These are phyloP conservation scores for Arthrinium puccinioides DNA, from an alignment of 2,329 filamentous ascomycete species.

Conservation along the genomic window DNA sequence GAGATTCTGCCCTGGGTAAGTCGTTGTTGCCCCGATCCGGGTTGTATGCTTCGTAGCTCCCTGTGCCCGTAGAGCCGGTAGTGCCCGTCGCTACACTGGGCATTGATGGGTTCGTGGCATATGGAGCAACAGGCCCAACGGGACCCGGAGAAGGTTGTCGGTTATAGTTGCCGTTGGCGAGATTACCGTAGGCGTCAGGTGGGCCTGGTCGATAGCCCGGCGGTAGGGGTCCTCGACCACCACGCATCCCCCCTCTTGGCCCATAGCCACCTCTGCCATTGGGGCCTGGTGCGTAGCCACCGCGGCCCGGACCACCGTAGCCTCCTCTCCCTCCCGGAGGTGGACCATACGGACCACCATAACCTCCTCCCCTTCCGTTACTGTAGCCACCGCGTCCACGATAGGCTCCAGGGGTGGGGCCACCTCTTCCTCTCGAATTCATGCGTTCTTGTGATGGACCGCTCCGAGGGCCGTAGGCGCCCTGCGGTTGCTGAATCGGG, in stretches of 20 bases:
- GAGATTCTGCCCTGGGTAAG: constrained; percentile 55
- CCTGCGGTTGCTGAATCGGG: constrained; percentile 33
- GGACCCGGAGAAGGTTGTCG: too few species aligned
- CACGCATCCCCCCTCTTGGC: constrained; percentile 24
- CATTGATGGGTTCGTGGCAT: constrained; percentile 29
- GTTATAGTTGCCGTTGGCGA: too few species aligned
- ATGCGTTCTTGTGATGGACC: constrained; percentile 39
- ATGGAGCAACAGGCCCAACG: constrained; percentile 28
- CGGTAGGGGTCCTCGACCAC: constrained; percentile 30
- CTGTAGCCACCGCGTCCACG: constrained; percentile 45
- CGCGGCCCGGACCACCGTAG: constrained; percentile 39
- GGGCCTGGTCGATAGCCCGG: constrained; percentile 32
- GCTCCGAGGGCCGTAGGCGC: constrained; percentile 37
- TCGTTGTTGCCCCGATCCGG: constrained; percentile 31
- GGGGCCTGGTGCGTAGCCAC: constrained; percentile 33
- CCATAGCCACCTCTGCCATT: constrained; percentile 26
- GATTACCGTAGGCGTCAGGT: constrained; percentile 16
- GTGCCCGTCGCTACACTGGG: constrained; percentile 26
- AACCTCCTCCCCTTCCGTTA: constrained; percentile 28
- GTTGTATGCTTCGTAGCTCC: constrained; percentile 35
- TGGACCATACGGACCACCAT: constrained; percentile 26
- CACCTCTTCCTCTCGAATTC: constrained; percentile 49
- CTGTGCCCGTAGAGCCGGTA: constrained; percentile 18
- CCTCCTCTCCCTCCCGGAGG: constrained; percentile 36
- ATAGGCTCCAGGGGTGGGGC: constrained; percentile 35